Evolutionary conservation across 306 rosid genomes (phyloP).

Genomic region (Cucumis cinereus): DNA sequence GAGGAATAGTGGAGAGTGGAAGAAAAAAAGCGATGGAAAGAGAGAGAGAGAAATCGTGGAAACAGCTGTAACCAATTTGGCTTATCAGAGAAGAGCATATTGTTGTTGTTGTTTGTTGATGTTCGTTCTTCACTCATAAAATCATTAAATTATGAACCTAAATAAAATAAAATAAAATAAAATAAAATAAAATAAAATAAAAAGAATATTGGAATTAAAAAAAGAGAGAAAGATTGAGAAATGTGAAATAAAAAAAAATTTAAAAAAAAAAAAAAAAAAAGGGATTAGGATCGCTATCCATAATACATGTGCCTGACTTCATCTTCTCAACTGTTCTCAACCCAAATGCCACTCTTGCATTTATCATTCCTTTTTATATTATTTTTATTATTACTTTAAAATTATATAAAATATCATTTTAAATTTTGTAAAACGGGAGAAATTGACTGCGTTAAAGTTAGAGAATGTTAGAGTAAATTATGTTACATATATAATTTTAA

Average conservation of each 20-base stretch:
- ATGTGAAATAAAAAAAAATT: neutral
- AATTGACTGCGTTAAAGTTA: no score
- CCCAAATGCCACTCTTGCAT: neutral
- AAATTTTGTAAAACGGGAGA: no score
- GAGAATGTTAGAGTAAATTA: no score
- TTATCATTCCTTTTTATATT: neutral
- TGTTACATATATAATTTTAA: no score
- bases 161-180: neutral
- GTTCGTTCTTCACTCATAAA: neutral
- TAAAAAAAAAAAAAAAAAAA: neutral
- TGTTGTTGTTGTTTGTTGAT: neutral
- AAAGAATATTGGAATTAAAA: neutral
- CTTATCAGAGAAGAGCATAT: neutral
- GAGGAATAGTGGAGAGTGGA: neutral
- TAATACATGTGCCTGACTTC: constrained; percentile 5
- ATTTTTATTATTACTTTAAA: neutral
- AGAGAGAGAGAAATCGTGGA: constrained; percentile 6
- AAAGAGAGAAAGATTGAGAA: neutral
- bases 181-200: neutral
- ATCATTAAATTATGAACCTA: neutral
- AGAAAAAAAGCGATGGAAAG: neutral
- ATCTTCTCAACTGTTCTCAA: neutral
- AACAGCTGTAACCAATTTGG: constrained; percentile 7
- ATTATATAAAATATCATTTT: no score
- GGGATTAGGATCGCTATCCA: neutral